A percentile compares a stretch with the other conserved stretches of the same genome.
Conservation (phyloP, 345 rosid genomes). For the Kandelia obovata region DNA sequence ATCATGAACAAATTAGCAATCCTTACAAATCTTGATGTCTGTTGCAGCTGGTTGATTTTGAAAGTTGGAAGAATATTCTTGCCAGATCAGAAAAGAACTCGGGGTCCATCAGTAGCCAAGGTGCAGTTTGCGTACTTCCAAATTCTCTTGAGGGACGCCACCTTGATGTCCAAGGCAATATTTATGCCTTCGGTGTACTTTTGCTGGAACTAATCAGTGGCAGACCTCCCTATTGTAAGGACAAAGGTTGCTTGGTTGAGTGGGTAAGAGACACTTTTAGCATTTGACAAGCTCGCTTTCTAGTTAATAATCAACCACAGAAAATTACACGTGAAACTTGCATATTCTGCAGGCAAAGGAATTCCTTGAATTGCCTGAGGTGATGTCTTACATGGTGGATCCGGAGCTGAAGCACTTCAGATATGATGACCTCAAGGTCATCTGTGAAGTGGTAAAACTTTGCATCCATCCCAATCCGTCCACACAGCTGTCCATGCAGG, state of each 20-base stretch:
- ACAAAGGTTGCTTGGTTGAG: constrained; percentile 78
- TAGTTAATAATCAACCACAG: not conserved
- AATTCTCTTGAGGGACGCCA: constrained; percentile 68
- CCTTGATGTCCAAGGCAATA: constrained; percentile 76
- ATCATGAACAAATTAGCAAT: not conserved
- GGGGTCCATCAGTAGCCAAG: constrained; percentile 66
- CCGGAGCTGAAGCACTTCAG: constrained; percentile 80
- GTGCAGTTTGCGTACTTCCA: constrained; percentile 73
- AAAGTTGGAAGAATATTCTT: constrained; percentile 92
- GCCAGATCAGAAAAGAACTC: constrained; percentile 84
- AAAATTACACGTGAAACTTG: not conserved
- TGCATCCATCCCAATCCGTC: constrained; percentile 59
- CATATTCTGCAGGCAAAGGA: constrained; percentile 69
- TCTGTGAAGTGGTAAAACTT: constrained; percentile 71
- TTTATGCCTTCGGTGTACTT: constrained; percentile 86
- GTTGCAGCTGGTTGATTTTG: constrained; percentile 90
- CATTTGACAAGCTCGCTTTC: not conserved
- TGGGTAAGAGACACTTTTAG: constrained; percentile 56
- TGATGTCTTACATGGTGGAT: constrained; percentile 72
- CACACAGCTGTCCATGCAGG: constrained; percentile 61
- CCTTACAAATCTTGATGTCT: not conserved
- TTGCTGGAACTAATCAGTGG: constrained; percentile 87
- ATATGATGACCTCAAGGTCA: constrained; percentile 64
- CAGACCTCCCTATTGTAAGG: constrained; percentile 81
- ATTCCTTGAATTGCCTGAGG: constrained; percentile 71